Evolutionary conservation across 1,284 basidiomycete species (phyloP).

Genomic region (Ceratobasidium sp.): DNA sequence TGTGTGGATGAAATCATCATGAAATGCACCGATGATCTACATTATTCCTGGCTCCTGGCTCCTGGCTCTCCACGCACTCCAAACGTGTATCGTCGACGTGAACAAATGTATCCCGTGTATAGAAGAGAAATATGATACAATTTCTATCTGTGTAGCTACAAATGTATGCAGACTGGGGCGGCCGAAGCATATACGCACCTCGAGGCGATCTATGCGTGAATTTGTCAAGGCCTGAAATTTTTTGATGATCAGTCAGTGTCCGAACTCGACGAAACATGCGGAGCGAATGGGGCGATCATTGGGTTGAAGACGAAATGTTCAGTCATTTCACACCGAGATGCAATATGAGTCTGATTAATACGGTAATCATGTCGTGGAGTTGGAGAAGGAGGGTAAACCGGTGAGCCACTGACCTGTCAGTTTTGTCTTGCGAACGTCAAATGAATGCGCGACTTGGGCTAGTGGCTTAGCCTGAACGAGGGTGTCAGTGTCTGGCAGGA

Average conservation of each 20-base stretch:
- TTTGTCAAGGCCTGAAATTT: conserved; percentile 28
- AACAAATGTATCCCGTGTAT: conserved; percentile 13
- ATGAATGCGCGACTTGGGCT: not conserved
- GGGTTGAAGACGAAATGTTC: conserved; percentile 33
- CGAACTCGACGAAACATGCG: not conserved
- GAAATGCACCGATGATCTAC: not conserved
- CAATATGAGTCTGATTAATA: conserved; percentile 38
- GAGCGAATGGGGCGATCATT: conserved; percentile 13
- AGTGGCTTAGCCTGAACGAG: not conserved
- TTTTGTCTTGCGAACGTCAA: conserved; percentile 1
- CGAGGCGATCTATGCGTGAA: not conserved
- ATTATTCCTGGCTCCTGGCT: too few species aligned
- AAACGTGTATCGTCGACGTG: not conserved
- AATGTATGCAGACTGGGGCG: not conserved
- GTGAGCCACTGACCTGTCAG: conserved; percentile 11
- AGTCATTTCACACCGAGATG: conserved; percentile 27
- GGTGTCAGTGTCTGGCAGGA: conserved; percentile 12
- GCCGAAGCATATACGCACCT: conserved; percentile 3
- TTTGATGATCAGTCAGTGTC: conserved; percentile 17
- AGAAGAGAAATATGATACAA: conserved; percentile 8
- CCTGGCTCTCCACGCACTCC: not conserved
- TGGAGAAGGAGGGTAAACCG: not conserved
- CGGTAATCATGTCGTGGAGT: conserved; percentile 30
- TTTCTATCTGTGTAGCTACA: not conserved
- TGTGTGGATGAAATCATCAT: not conserved